These are phyloP conservation scores for Plectosphaerella cucumerina DNA, from an alignment of 2,329 filamentous ascomycete genomes.

Conservation along the genomic window DNA sequence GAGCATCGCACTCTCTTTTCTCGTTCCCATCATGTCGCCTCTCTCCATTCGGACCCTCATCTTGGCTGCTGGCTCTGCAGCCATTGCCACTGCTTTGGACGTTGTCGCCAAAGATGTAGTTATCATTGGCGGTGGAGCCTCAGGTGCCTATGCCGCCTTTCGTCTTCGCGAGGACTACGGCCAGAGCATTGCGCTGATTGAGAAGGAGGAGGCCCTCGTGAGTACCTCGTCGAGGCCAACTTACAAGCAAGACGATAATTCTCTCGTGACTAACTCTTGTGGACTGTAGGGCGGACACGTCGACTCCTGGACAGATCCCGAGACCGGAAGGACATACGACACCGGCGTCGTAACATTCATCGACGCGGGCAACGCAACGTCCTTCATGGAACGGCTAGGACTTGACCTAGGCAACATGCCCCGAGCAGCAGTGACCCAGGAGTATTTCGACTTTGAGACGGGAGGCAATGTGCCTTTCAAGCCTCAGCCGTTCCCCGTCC, in stretches of 20 bases:
- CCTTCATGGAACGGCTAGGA: not conserved
- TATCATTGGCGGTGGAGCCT: constrained; percentile 30
- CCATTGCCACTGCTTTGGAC: not conserved
- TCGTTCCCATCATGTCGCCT: not conserved
- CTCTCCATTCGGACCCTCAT: not conserved
- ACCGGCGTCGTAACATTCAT: constrained; percentile 32
- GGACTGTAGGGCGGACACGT: constrained; percentile 40
- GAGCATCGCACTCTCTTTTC: too few species aligned
- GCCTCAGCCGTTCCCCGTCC: constrained; percentile 11
- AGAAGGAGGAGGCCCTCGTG: constrained; percentile 26
- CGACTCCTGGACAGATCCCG: constrained; percentile 38
- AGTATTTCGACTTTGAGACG: constrained; percentile 29
- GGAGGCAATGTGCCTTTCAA: constrained; percentile 23
- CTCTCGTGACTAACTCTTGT: constrained; percentile 6
- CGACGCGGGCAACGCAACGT: constrained; percentile 16
- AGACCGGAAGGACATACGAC: constrained; percentile 26
- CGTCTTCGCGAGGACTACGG: constrained; percentile 28
- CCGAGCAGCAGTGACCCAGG: not conserved
- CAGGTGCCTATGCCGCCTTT: constrained; percentile 31
- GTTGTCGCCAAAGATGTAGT: constrained; percentile 25
- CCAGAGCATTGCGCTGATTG: constrained; percentile 26
- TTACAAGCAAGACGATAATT: constrained; percentile 4
- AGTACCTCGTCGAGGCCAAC: constrained; percentile 2
- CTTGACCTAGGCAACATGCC: not conserved
- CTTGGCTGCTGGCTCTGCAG: not conserved